Conservation (phyloP, 139 green algal species). For the Picochlorum sp. region DNA sequence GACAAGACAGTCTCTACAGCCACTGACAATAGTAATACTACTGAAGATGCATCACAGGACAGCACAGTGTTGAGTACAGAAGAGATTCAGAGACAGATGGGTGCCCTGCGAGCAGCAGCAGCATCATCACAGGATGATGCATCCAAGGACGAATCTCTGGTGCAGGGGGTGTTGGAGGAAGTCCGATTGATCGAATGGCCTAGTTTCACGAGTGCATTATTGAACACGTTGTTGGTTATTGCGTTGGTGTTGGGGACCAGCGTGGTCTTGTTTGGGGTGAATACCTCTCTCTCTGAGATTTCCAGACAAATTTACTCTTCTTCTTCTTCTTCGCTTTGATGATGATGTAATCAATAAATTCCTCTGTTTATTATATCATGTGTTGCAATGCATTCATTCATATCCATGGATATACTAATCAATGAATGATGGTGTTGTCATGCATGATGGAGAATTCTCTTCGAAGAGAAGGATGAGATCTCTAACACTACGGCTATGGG, state of each 20-base stretch:
- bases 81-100: slow-evolving; percentile 4
- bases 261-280: slow-evolving; percentile 41
- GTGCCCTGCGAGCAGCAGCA: background rate
- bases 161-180: slow-evolving; percentile 48
- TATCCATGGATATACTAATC: too few species aligned
- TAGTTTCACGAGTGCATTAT: slow-evolving; percentile 22
- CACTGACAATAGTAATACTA: too few species aligned
- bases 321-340: too few species aligned
- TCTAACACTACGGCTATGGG: too few species aligned
- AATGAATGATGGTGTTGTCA: too few species aligned
- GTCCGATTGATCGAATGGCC: slow-evolving; percentile 57
- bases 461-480: too few species aligned
- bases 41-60: background rate
- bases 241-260: slow-evolving; percentile 36
- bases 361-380: too few species aligned
- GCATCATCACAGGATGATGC: background rate
- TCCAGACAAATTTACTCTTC: slow-evolving; percentile 19
- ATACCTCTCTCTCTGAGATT: slow-evolving; percentile 38
- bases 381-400: too few species aligned
- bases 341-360: too few species aligned
- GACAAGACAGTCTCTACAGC: too few species aligned
- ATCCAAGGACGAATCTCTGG: background rate
- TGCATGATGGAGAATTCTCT: too few species aligned
- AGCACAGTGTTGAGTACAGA: background rate
- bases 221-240: slow-evolving; percentile 50